Conservation (phyloP, 2,329 filamentous ascomycete genomes). For the Fusarium sp. region DNA sequence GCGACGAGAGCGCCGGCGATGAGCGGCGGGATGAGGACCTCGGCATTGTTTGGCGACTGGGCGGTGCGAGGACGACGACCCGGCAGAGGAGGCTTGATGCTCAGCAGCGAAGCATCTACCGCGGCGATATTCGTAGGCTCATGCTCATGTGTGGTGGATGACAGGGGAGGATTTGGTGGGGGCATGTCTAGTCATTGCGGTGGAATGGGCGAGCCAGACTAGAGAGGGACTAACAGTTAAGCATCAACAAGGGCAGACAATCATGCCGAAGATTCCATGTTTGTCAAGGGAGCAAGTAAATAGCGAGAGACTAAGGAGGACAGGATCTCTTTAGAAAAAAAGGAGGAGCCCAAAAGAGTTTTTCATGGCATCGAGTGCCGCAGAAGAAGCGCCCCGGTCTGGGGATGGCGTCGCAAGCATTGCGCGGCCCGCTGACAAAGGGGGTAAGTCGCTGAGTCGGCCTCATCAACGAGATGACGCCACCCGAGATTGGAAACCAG, state of each 20-base stretch:
- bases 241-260: conserved; percentile 20
- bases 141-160: conserved; percentile 42
- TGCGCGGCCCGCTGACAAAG: conserved; percentile 54
- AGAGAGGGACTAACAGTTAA: conserved; percentile 1
- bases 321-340: not conserved
- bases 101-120: conserved; percentile 34
- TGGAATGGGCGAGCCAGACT: not conserved
- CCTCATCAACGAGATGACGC: conserved; percentile 39
- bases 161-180: conserved; percentile 44
- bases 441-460: conserved; percentile 46
- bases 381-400: conserved; percentile 3
- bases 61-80: conserved; percentile 49
- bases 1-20: conserved; percentile 55
- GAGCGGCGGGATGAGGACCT: conserved; percentile 55
- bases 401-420: conserved; percentile 53
- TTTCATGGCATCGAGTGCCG: conserved; percentile 18
- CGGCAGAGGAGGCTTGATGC: conserved; percentile 55
- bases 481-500: conserved; percentile 24
- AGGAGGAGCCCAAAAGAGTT: conserved; percentile 18
- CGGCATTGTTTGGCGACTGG: conserved; percentile 50
- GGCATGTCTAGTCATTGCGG: conserved; percentile 48
- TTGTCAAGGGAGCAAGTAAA: not conserved
- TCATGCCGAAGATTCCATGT: conserved; percentile 15
- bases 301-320: not conserved
- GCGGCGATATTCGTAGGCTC: conserved; percentile 16